Percentiles rank a stretch among this genome's conserved stretches.
Conservation (phyloP, 208 protist species). For the Leishmania turanica region DNA sequence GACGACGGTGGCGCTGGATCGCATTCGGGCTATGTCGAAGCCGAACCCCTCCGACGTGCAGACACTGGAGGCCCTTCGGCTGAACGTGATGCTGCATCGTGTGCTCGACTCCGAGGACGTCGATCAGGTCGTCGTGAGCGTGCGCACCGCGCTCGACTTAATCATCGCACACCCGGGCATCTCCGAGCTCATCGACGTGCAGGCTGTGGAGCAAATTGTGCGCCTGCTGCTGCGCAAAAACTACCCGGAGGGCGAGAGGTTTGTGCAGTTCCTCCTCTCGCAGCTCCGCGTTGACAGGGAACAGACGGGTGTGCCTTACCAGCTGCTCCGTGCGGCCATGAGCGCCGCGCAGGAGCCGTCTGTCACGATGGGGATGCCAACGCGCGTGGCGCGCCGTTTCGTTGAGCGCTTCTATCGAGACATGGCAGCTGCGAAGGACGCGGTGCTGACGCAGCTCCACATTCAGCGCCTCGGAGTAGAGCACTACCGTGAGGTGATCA, state of each 20-base stretch:
- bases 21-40: slow-evolving; percentile 44
- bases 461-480: slow-evolving; percentile 73
- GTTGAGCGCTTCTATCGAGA: slow-evolving; percentile 72
- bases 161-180: slow-evolving; percentile 70
- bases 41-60: slow-evolving; percentile 58
- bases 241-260: slow-evolving; percentile 64
- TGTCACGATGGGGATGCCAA: slow-evolving; percentile 48
- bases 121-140: slow-evolving; percentile 47
- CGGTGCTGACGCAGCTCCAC: slow-evolving; percentile 76
- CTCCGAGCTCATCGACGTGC: slow-evolving; percentile 75
- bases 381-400: slow-evolving; percentile 42
- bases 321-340: slow-evolving; percentile 56
- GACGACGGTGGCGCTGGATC: slow-evolving; percentile 46
- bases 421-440: slow-evolving; percentile 65
- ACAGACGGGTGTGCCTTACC: slow-evolving; percentile 25
- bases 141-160: slow-evolving; percentile 53
- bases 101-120: slow-evolving; percentile 54
- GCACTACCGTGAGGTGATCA: slow-evolving; percentile 63
- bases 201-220: slow-evolving; percentile 64
- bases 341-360: slow-evolving; percentile 77
- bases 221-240: slow-evolving; percentile 54
- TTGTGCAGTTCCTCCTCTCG: slow-evolving; percentile 66
- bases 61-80: slow-evolving; percentile 65
- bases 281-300: slow-evolving; percentile 45
- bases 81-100: slow-evolving; percentile 75